Evolutionary conservation across 2,329 filamentous ascomycete genomes (phyloP), one percentile per base, ranked within the genome.

Genomic region (Aureobasidium melanogenum): DNA sequence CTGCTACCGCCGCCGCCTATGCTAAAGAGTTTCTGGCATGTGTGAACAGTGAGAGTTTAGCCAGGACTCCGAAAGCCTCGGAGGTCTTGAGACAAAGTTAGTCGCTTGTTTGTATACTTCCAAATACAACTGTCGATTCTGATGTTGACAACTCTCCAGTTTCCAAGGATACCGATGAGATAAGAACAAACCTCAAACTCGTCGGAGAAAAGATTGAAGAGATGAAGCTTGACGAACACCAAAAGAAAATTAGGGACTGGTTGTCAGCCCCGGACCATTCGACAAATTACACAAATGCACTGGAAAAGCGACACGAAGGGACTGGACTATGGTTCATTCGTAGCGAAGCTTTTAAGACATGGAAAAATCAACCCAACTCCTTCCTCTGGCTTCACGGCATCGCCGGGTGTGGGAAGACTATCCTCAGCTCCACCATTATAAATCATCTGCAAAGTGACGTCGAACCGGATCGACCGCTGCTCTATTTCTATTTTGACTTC

Each of bases 311-410:
- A 5, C 58, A 63, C 5, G 24, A 32, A 5, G 26, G 32, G 3
- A 50, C 57, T 15, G 62, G 62, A 10, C 5, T 8, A 22, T 63
- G 62, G 62, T 47, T 63, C 14, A n/a, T 46, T 3, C 1, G 39
- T 1, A 26, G 51, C 3, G 15, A 44, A 17, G 3, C 34, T 4
- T 61, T 63, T 5, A 1, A 19, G 1, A 9, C 7, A 6, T 63
- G 57, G 57, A 56, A 51, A 28, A 12, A 17, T 1, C 34, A 39
- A 9, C 17, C 41, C 6, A 30, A 19, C 1, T 43, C 56, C 1
- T 63, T 61, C 24, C 19, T 63, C n/a, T 63, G 57, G 57, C 43
- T 63, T 1, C 14, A 52, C 19, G 62, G 62, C 3, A 51, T 63
- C 3, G 26, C 62, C 3, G 62, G 62, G 1, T 60, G 56, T 30